A percentile compares a stretch with the other conserved stretches of the same genome.
Conservation (phyloP, 2,329 filamentous ascomycete species). For the Pestalotiopsis sp. region DNA sequence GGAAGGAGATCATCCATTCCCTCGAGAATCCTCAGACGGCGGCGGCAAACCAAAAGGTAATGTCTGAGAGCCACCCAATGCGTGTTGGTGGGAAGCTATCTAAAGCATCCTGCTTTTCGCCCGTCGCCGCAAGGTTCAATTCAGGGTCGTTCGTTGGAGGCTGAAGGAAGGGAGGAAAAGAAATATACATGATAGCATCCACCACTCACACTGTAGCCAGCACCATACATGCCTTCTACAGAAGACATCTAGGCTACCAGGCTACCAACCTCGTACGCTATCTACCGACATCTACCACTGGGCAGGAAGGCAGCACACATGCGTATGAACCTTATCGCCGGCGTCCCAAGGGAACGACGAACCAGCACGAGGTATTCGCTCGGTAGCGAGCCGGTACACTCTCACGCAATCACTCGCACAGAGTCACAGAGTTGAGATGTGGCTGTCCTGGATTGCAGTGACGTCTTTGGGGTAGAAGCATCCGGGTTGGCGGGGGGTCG, state of each 20-base stretch:
- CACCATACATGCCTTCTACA: too few relatives aligned
- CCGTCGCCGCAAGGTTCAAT: not conserved
- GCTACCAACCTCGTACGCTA: too few relatives aligned
- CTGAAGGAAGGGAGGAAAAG: not conserved
- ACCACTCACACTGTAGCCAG: too few relatives aligned
- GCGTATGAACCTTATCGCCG: not conserved
- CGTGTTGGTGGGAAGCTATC: not conserved
- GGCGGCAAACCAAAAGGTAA: not conserved
- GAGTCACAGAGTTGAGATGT: not conserved
- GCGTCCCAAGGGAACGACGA: not conserved
- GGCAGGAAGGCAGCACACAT: not conserved
- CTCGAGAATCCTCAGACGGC: slow-evolving; percentile 2
- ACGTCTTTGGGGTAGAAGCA: slow-evolving; percentile 3
- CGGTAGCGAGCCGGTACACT: slow-evolving; percentile 1
- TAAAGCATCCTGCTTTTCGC: not conserved
- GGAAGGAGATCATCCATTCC: slow-evolving; percentile 1
- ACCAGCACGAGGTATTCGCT: not conserved
- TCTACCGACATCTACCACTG: not conserved
- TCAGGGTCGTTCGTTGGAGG: not conserved
- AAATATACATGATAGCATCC: not conserved
- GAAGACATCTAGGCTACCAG: too few relatives aligned
- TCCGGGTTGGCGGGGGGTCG: not conserved
- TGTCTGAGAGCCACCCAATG: not conserved
- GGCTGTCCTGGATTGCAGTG: slow-evolving; percentile 6
- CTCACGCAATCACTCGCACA: not conserved